Evolutionary conservation across 1,284 basidiomycete genomes (phyloP), one percentile per base, ranked within the genome.

Genomic region (Cerioporus squamosus): DNA sequence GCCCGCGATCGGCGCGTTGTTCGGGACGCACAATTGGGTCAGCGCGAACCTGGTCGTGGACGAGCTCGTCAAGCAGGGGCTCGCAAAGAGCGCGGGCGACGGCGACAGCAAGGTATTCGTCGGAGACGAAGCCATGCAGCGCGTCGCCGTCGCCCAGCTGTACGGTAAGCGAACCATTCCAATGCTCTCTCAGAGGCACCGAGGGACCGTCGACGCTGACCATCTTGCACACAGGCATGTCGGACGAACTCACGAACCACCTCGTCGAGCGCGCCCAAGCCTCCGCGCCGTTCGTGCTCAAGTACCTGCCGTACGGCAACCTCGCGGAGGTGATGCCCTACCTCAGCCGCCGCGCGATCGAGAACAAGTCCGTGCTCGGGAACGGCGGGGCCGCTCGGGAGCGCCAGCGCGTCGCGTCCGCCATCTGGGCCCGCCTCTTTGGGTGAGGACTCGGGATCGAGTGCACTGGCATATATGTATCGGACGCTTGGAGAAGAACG

Each of bases 1-100:
- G 0, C 83, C 84, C 1, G 75, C 75, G 2, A 74, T 95, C 12
- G 88, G 84, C 3, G 86, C 93, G 26, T 74, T 95, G 3, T 95
- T 96, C 65, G 95, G 91, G 1, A 94, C 94, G 22, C 95, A 97
- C 69, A 97, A 97, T 69, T 83, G 85, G 79, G 75, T 78, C 18
- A 91, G 87, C 53, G 85, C 83, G 57, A 75, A 82, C 40, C 71
- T 84, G 51, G 81, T 95, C 44, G 70, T 94, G n/a, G 78, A 82
- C 20, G 82, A 84, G 63, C 77, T 96, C 53, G 80, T 87, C 2
- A 68, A 72, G 40, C 77, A 77, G 12, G 87, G 87, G 6, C 71
- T 95, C 51, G 92, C 85, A 15, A 66, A 33, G 14, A 58, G 62
- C 29, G 29, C 10, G 29, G 29, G 29, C 18, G 64, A 63, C 15